Conservation (phyloP, 2,329 filamentous ascomycete species). For the Fusarium sp. region DNA sequence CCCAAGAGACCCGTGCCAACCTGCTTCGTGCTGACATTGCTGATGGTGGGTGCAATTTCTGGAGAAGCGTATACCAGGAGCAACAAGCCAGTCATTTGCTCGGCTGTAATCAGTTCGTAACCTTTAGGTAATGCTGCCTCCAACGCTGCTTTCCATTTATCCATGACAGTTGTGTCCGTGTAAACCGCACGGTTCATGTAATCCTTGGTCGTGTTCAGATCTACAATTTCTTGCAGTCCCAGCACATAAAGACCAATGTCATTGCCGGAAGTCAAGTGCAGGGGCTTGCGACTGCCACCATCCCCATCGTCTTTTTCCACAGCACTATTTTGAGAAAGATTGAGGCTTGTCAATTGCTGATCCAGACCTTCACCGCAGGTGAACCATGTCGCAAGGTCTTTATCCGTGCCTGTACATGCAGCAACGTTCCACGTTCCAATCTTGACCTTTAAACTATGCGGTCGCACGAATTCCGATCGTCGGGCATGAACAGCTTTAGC, state of each 20-base stretch:
- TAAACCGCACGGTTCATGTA: slow-evolving; percentile 76
- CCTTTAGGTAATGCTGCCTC: slow-evolving; percentile 79
- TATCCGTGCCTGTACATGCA: slow-evolving; percentile 83
- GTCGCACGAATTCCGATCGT: slow-evolving; percentile 81
- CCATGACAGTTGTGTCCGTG: slow-evolving; percentile 76
- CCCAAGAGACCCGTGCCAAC: slow-evolving; percentile 92
- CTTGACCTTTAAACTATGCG: slow-evolving; percentile 83
- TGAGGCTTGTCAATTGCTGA: slow-evolving; percentile 68
- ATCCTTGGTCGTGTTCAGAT: slow-evolving; percentile 82
- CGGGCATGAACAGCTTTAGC: slow-evolving; percentile 76
- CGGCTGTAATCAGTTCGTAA: slow-evolving; percentile 80
- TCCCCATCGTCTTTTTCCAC: slow-evolving; percentile 49
- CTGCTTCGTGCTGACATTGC: slow-evolving; percentile 82
- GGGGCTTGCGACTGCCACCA: slow-evolving; percentile 48
- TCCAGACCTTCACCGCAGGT: slow-evolving; percentile 79
- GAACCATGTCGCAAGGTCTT: slow-evolving; percentile 91
- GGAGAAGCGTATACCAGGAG: slow-evolving; percentile 88
- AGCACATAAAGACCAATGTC: slow-evolving; percentile 91
- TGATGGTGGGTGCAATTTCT: slow-evolving; percentile 77
- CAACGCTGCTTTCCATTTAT: slow-evolving; percentile 84
- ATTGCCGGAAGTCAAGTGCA: slow-evolving; percentile 67
- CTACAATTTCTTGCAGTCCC: slow-evolving; percentile 91
- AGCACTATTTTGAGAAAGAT: slow-evolving; percentile 56
- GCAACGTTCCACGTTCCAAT: slow-evolving; percentile 97
- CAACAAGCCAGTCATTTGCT: slow-evolving; percentile 88